Conservation (phyloP, 192 early-diverging fungal genomes). For the Rhizophlyctis rosea region DNA sequence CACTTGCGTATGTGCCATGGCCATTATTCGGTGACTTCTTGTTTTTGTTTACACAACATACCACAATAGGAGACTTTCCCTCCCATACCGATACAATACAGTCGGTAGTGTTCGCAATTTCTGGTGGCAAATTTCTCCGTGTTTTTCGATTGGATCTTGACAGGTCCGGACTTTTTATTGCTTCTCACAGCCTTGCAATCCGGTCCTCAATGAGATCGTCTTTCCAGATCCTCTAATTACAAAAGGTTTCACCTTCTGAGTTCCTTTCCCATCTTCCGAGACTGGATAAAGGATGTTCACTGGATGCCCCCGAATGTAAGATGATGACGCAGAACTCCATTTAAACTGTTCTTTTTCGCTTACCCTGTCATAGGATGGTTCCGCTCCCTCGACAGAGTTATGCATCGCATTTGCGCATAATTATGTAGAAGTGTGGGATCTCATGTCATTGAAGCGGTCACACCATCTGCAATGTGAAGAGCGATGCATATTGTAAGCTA, state of each 20-base stretch:
- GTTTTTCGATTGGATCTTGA: neutral
- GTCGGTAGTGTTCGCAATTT: neutral
- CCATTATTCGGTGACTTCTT: neutral
- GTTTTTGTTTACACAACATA: neutral
- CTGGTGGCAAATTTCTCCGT: neutral
- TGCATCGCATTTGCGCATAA: slow-evolving; percentile 67
- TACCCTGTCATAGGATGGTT: neutral
- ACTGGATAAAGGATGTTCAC: slow-evolving; percentile 78
- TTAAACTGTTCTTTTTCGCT: neutral
- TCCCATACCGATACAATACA: neutral
- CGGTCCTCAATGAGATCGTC: neutral
- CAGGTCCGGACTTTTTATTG: no score
- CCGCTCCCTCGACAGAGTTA: neutral
- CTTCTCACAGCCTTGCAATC: no score
- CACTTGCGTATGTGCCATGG: neutral
- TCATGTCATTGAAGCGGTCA: slow-evolving; percentile 13
- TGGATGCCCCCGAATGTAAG: slow-evolving; percentile 53
- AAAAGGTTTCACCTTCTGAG: slow-evolving; percentile 23
- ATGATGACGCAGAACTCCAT: slow-evolving; percentile 18
- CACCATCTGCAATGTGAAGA: slow-evolving; percentile 58
- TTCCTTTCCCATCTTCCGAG: slow-evolving; percentile 45
- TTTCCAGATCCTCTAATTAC: neutral
- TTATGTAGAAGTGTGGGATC: slow-evolving; percentile 59
- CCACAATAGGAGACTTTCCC: neutral
- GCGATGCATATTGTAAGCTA: slow-evolving; percentile 56